Evolutionary conservation across 2,329 filamentous ascomycete genomes (phyloP).

Genomic region (Venturia aucupariae): DNA sequence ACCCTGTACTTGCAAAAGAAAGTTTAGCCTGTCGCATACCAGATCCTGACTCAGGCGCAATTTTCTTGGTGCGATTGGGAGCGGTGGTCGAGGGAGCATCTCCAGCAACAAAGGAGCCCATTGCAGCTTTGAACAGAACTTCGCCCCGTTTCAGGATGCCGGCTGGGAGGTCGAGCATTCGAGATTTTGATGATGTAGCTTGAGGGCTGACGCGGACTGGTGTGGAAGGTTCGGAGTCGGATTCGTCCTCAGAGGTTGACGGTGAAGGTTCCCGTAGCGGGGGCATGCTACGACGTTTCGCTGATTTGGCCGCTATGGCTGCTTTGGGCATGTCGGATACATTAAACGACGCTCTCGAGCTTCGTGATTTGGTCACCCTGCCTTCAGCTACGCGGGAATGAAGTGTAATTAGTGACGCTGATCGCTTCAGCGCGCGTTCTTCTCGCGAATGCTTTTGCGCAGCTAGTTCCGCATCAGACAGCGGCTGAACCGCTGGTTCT

Average conservation of each 20-base stretch:
- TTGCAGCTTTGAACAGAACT: neutral
- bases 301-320: neutral
- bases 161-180: neutral
- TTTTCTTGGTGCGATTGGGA: neutral
- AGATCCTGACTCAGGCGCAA: neutral
- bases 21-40: conserved; percentile 1
- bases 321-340: neutral
- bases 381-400: neutral
- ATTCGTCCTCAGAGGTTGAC: neutral
- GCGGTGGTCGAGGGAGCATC: neutral
- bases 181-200: neutral
- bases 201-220: neutral
- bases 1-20: neutral
- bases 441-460: conserved; percentile 5
- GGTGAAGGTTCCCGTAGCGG: neutral
- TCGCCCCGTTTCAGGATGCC: neutral
- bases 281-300: neutral
- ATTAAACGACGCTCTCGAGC: neutral
- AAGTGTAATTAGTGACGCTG: neutral
- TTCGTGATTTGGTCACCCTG: neutral
- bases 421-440: neutral
- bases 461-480: conserved; percentile 3
- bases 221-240: neutral
- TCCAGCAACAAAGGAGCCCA: neutral
- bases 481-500: neutral